These are phyloP conservation scores for Fusarium phyllophilum DNA, from an alignment of 2,329 filamentous ascomycete genomes.

Conservation along the genomic window DNA sequence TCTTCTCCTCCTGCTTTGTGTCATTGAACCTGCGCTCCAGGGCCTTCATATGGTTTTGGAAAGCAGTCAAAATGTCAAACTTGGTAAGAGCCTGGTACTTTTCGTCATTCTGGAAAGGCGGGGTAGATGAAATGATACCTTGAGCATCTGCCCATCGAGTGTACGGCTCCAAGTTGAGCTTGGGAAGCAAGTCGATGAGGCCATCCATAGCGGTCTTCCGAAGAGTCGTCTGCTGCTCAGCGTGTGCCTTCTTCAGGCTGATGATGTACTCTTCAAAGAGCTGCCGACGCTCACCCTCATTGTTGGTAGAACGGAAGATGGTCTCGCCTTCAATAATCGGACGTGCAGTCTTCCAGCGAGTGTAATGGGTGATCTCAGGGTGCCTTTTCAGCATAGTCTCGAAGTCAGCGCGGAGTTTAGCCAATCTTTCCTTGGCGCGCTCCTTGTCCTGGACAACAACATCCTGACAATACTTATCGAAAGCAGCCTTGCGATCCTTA, in stretches of 20 bases:
- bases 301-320: constrained; percentile 89
- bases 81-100: constrained; percentile 88
- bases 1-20: constrained; percentile 86
- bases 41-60: constrained; percentile 94
- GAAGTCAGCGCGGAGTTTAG: constrained; percentile 93
- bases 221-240: constrained; percentile 76
- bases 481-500: constrained; percentile 87
- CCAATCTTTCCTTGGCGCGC: constrained; percentile 89
- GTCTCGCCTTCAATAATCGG: constrained; percentile 95
- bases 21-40: constrained; percentile 94
- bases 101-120: constrained; percentile 80
- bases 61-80: constrained; percentile 89
- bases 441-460: constrained; percentile 93
- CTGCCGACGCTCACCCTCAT: constrained; percentile 87
- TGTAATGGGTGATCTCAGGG: constrained; percentile 96
- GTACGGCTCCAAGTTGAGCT: constrained; percentile 88
- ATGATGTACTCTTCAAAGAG: constrained; percentile 94
- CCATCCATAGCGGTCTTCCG: constrained; percentile 87
- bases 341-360: constrained; percentile 94
- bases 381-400: constrained; percentile 95
- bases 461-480: constrained; percentile 94
- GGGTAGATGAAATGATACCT: constrained; percentile 79
- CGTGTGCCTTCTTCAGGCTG: constrained; percentile 82
- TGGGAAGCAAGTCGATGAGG: constrained; percentile 79
- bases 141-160: constrained; percentile 95